Evolutionary conservation across 495 filamentous ascomycete species (phyloP), one percentile per base, ranked within the genome.

Genomic region (Talaromyces wortmannii): DNA sequence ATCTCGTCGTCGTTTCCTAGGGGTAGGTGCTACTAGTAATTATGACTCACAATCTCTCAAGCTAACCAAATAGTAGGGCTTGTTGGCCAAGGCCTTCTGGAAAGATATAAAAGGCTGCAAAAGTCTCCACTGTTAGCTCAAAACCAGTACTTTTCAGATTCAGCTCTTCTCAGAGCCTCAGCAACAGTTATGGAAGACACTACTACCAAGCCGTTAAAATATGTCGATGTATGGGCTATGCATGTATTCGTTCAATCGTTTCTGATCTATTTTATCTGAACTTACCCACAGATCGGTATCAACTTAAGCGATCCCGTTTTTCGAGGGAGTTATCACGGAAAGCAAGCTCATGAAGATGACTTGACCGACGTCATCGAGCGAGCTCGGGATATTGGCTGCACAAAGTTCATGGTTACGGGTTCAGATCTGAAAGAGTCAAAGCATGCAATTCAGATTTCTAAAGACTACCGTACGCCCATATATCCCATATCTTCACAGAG

Each of bases 321-420:
- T 70, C 75, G 76, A 18, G 94, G 94, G 45, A 70, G 82, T 18
- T 92, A 98, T 64, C 87, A 94, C 63, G 89, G 89, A 56, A 94
- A 85, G 53, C 73, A 87, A 63, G 79, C 78, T 10, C 94, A 98
- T 63, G 85, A 86, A 15, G 78, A 86, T 60, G 94, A 98, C 66
- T 75, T 96, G 5, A 67, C 78, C 6, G 83, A 83, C 50, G 89
- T 97, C 10, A 67, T 98, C 4, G 75, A 85, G 55, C 80, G 94
- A 48, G 91, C 90, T 5, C 63, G 77, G 16, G 81, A 87, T 50
- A 83, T 83, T 1, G 95, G 94, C 31, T 95, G 91, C 64, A 67
- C 75, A 32, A 97, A 95, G 60, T 83, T 97, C 59, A 91, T 98
- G 76, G 83, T 97, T 7, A 98, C 94, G 2, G 94, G 94, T n/a